Base-by-base conservation (phyloP, 306 rosid species). In the Canavalia gladiata region DNA sequence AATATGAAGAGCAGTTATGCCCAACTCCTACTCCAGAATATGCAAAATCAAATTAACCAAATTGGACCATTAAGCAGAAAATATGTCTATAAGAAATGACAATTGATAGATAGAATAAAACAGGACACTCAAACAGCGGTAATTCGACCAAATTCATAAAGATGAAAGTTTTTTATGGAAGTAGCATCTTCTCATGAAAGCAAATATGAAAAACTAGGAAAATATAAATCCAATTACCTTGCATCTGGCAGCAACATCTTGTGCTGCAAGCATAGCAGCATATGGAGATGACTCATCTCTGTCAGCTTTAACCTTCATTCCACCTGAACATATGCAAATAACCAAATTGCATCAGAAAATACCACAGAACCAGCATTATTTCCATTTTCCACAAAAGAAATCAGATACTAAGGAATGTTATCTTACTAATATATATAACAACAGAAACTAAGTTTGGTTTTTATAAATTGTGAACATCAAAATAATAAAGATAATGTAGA, bases 261-360 rank as follows among this genome's bases (percentile, higher is more conserved):
- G 98, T 0, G 98, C 97, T 0, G 97, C 97, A 90, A 94, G 94
- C 98, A 94, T 92, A 52, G 98, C 97, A 8, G 97, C 98, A 74
- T 94, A 94, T 0, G 98, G 98, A 2, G 97, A 92, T 5, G 98
- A 94, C 68, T 94, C 98, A 74, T 94, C 98, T 75, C 97, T 86
- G 72, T 92, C 97, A 18, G 97, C 98, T 45, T 94, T 94, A 68
- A 92, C 97, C 91, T 94, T 94, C 98, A 94, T 94, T 11, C 98
- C 98, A 81, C 97, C 97, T 94, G 66, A 68, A 58, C 25, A 18
- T 18, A 18, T 18, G 25, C 25, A 18, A 18, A 18, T 18, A 18
- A 18, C 25, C 25, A 18, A 18, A 18, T 18, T 4, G 1, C 28
- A 63, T 13, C 13, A 39, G 50, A 9, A 11, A 46, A 65, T 10